phyloP scores from a whole-genome alignment of 1,139 yeast species.

The Blastobotrys malaysiensis region DNA sequence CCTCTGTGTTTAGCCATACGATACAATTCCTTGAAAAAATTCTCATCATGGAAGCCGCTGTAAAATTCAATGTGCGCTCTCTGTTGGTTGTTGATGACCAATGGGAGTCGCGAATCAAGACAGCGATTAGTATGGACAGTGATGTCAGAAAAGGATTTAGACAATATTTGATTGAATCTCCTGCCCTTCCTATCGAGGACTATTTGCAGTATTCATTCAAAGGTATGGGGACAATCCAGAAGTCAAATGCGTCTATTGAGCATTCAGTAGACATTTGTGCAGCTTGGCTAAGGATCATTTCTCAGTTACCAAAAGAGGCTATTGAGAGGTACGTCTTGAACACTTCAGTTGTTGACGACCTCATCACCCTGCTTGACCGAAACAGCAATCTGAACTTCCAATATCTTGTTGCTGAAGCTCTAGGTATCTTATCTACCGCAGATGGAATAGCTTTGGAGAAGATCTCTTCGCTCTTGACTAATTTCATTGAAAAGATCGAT shows the following conservation, averaged over 20 bases:
- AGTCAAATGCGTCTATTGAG: constrained; percentile 1
- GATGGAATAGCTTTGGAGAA: constrained; percentile 26
- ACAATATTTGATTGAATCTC: constrained; percentile 18
- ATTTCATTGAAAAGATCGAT: not conserved
- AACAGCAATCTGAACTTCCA: constrained; percentile 24
- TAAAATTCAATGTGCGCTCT: constrained; percentile 42
- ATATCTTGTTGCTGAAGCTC: constrained; percentile 40
- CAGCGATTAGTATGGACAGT: constrained; percentile 60
- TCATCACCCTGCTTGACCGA: constrained; percentile 23
- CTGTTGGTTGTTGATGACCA: constrained; percentile 65
- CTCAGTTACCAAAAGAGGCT: constrained; percentile 25
- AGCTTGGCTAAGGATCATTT: constrained; percentile 23
- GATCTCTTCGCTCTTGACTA: constrained; percentile 15
- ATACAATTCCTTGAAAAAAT: constrained; percentile 39
- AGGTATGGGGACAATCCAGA: constrained; percentile 29
- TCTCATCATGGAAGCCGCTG: constrained; percentile 62
- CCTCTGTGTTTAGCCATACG: constrained; percentile 30
- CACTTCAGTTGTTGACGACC: constrained; percentile 5
- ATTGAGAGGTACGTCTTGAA: constrained; percentile 16
- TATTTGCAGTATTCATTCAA: constrained; percentile 34
- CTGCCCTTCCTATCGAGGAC: constrained; percentile 5
- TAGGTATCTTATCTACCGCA: constrained; percentile 56
- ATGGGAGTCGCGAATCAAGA: constrained; percentile 70
- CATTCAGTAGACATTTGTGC: constrained; percentile 4
- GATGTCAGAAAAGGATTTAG: constrained; percentile 42